Evolutionary conservation across 148 eudicot genomes (phyloP).

Genomic region (Rhododendron griersonianum): DNA sequence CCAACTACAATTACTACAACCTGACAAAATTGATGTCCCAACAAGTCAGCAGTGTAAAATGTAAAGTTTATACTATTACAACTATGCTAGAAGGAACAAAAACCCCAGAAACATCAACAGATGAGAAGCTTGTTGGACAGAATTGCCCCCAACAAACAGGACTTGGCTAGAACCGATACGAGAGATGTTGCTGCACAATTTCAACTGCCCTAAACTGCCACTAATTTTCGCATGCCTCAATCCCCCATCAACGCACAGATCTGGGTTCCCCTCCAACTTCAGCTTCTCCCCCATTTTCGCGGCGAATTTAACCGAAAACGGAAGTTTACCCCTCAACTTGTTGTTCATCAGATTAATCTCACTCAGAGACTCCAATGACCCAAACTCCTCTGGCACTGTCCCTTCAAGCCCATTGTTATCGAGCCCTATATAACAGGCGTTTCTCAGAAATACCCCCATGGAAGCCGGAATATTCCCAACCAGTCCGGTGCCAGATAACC

Average conservation of each 20-base stretch:
- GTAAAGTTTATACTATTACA: not conserved
- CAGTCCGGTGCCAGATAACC: constrained; percentile 57
- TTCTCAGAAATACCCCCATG: constrained; percentile 64
- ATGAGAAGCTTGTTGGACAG: constrained; percentile 8
- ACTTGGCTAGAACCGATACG: constrained; percentile 19
- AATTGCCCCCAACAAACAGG: constrained; percentile 21
- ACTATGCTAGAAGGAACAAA: constrained; percentile 2
- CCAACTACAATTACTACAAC: not conserved
- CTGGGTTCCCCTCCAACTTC: constrained; percentile 61
- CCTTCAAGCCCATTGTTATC: constrained; percentile 72
- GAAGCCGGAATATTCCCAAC: constrained; percentile 67
- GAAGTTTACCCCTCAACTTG: constrained; percentile 54
- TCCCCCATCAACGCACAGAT: constrained; percentile 53
- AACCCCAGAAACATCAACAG: constrained; percentile 16
- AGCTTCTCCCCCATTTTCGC: constrained; percentile 45
- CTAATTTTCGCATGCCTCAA: constrained; percentile 23
- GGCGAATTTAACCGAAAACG: constrained; percentile 48
- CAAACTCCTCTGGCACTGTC: constrained; percentile 61
- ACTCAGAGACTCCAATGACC: constrained; percentile 35
- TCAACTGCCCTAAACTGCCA: constrained; percentile 33
- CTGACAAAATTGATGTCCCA: not conserved
- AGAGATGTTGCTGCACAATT: constrained; percentile 26
- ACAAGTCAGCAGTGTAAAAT: not conserved
- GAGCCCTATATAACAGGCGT: constrained; percentile 44
- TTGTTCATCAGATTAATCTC: constrained; percentile 76